Evolutionary conservation across 2,329 filamentous ascomycete genomes (phyloP).

Genomic region (Thermoascus crustaceus): DNA sequence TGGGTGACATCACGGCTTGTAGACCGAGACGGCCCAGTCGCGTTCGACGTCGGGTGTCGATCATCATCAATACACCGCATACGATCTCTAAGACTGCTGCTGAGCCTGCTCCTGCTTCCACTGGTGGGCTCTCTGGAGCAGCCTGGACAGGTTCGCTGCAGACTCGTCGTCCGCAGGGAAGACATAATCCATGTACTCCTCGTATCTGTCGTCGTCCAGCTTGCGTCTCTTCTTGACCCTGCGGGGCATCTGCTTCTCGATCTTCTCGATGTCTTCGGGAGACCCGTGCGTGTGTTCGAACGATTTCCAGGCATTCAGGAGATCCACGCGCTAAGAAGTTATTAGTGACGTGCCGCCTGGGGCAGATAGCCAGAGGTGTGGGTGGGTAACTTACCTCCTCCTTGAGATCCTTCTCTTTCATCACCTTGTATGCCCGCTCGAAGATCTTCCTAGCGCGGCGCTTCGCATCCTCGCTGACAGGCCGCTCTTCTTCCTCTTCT

Average conservation of each 20-base stretch:
- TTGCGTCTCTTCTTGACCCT: constrained; percentile 86
- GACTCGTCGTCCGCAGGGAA: constrained; percentile 93
- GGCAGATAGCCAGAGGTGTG: neutral
- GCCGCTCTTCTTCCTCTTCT: constrained; percentile 48
- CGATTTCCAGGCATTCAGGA: constrained; percentile 84
- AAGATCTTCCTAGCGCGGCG: constrained; percentile 74
- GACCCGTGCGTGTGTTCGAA: constrained; percentile 84
- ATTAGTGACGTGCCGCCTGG: constrained; percentile 27
- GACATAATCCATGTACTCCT: constrained; percentile 95
- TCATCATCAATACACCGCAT: constrained; percentile 8
- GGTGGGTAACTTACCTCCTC: constrained; percentile 54
- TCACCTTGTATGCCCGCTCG: constrained; percentile 71
- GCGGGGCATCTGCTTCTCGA: constrained; percentile 89
- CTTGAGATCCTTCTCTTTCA: constrained; percentile 85
- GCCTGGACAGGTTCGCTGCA: constrained; percentile 70
- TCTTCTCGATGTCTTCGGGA: constrained; percentile 64
- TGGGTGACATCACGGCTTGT: neutral
- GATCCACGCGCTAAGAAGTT: constrained; percentile 57
- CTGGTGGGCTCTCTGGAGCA: constrained; percentile 75
- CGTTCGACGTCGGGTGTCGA: neutral
- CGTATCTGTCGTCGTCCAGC: constrained; percentile 85
- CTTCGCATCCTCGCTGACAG: constrained; percentile 77
- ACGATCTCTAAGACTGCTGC: constrained; percentile 2
- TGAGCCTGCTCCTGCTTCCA: constrained; percentile 64
- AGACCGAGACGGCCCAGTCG: neutral